These are phyloP conservation scores for Exserohilum turcica DNA, from an alignment of 2,329 filamentous ascomycete species.

Conservation along the genomic window DNA sequence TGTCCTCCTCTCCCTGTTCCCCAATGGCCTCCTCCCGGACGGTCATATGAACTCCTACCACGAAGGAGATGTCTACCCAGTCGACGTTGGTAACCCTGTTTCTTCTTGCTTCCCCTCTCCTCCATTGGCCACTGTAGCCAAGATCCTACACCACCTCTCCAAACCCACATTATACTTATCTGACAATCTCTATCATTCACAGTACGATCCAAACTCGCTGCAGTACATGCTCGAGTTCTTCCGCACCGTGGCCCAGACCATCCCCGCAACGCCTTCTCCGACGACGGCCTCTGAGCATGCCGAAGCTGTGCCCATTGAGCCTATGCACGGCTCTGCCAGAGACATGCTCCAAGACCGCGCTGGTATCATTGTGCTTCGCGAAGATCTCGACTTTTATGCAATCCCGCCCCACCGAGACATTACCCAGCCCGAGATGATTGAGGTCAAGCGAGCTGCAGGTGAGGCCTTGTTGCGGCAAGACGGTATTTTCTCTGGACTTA, in stretches of 20 bases:
- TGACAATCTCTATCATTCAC: constrained; percentile 59
- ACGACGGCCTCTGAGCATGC: constrained; percentile 50
- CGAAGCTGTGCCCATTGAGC: constrained; percentile 71
- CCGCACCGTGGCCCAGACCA: constrained; percentile 93
- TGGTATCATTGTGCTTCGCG: constrained; percentile 93
- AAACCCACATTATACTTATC: constrained; percentile 59
- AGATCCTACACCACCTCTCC: constrained; percentile 50
- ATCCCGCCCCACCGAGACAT: constrained; percentile 89
- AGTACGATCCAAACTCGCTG: constrained; percentile 96
- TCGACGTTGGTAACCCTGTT: constrained; percentile 76
- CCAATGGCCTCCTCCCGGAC: constrained; percentile 96
- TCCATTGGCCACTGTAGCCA: constrained; percentile 42
- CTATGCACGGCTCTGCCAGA: constrained; percentile 70
- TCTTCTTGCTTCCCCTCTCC: constrained; percentile 40
- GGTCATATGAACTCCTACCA: constrained; percentile 92
- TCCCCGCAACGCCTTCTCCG: constrained; percentile 75
- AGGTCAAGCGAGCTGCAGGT: constrained; percentile 91
- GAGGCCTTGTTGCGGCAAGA: constrained; percentile 84
- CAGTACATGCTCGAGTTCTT: constrained; percentile 99
- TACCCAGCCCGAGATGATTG: constrained; percentile 86
- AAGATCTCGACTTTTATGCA: constrained; percentile 96
- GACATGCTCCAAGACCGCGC: constrained; percentile 85
- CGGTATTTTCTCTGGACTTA: constrained; percentile 93
- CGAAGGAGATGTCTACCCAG: constrained; percentile 92
- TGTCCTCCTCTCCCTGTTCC: constrained; percentile 94